Percentiles rank a stretch among this genome's conserved stretches.
Conservation (phyloP, 1,139 yeast genomes). For the Blastobotrys buckinghamii region DNA sequence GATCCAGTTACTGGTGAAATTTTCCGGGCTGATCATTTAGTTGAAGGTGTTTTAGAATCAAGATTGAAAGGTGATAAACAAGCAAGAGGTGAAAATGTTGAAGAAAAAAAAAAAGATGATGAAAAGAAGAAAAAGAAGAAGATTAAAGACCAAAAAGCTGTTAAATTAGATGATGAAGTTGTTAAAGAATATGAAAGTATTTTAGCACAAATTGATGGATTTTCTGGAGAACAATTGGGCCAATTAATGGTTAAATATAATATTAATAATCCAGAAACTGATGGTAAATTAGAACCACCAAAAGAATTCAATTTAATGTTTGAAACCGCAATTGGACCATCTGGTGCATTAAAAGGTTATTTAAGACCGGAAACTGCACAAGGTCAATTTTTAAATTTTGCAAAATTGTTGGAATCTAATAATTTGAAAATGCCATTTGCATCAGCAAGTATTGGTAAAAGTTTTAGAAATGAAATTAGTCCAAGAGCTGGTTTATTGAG, state of each 20-base stretch:
- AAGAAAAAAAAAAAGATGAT: conserved; percentile 58
- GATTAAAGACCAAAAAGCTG: conserved; percentile 90
- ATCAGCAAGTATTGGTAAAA: conserved; percentile 96
- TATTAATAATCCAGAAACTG: conserved; percentile 88
- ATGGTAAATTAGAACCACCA: conserved; percentile 82
- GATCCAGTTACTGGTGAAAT: conserved; percentile 96
- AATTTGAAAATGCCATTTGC: conserved; percentile 98
- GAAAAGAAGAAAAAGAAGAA: conserved; percentile 78
- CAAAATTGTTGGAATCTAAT: conserved; percentile 89
- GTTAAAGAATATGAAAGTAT: conserved; percentile 77
- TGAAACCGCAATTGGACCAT: conserved; percentile 98
- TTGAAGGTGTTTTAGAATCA: conserved; percentile 94
- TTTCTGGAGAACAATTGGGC: conserved; percentile 87
- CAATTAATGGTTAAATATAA: conserved; percentile 73
- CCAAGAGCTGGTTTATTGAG: conserved; percentile 97
- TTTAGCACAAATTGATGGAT: conserved; percentile 90
- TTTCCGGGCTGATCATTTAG: conserved; percentile 96
- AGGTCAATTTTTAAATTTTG: conserved; percentile 96
- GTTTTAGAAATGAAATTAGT: conserved; percentile 97
- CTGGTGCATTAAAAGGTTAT: conserved; percentile 92
- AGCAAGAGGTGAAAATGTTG: conserved; percentile 74
- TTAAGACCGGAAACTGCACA: conserved; percentile 99
- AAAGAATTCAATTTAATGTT: conserved; percentile 97
- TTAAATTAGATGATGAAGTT: conserved; percentile 74
- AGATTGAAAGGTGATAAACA: conserved; percentile 94